Percentiles rank a stretch among this genome's conserved stretches.
These are phyloP conservation scores for Diddensiella transvaalensis DNA, from an alignment of 805 yeast species.

Conservation along the genomic window DNA sequence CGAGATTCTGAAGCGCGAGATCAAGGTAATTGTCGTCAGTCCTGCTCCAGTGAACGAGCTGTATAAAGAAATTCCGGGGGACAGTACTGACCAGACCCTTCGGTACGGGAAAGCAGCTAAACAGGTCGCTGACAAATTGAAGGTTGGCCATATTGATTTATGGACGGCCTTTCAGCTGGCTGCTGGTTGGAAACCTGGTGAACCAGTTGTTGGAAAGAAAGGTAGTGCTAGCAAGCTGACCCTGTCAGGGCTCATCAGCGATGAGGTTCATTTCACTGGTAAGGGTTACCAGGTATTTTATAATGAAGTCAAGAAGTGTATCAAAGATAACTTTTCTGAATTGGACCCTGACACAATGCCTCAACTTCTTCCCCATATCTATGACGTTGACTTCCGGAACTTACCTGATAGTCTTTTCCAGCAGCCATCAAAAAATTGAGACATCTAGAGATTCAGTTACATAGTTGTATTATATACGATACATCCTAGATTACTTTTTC, in stretches of 20 bases:
- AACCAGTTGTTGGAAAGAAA: slow-evolving; percentile 20
- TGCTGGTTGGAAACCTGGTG: slow-evolving; percentile 39
- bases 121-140: slow-evolving; percentile 42
- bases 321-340: slow-evolving; percentile 47
- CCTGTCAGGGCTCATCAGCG: slow-evolving; percentile 35
- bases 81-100: slow-evolving; percentile 45
- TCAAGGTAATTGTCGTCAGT: slow-evolving; percentile 56
- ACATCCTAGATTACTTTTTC: no score
- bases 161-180: slow-evolving; percentile 43
- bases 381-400: neutral
- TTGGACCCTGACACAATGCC: slow-evolving; percentile 42
- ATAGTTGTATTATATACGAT: no score
- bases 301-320: slow-evolving; percentile 40
- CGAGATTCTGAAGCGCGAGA: slow-evolving; percentile 39
- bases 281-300: slow-evolving; percentile 50
- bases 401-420: slow-evolving; percentile 2
- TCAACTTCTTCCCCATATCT: slow-evolving; percentile 6
- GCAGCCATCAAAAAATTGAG: no score
- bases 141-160: slow-evolving; percentile 57
- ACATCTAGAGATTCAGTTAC: no score
- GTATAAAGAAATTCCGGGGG: slow-evolving; percentile 38
- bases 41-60: slow-evolving; percentile 49
- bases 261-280: slow-evolving; percentile 61
- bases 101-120: slow-evolving; percentile 51
- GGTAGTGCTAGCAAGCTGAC: slow-evolving; percentile 9